Evolutionary conservation across 1,284 basidiomycete genomes (phyloP), one percentile per base, ranked within the genome.

Genomic region (Moniliella sp.): DNA sequence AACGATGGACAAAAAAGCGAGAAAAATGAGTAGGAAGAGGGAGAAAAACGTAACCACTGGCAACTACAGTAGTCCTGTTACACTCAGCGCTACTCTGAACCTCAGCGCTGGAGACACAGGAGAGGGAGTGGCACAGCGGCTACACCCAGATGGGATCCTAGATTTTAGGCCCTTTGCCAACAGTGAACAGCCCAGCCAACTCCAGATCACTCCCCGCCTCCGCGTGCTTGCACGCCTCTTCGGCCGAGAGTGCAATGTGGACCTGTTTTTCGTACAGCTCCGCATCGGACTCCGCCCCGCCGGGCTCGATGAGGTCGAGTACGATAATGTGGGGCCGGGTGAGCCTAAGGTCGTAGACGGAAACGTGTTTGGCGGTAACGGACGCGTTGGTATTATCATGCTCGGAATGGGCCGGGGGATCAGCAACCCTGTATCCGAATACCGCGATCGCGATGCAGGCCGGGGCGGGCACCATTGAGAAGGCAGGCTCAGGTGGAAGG

Each of bases 351-450:
- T 97, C 88, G 66, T 86, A 94, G 47, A 94, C 69, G 37, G 73
- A 76, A 50, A 94, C 70, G 34, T 73, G 65, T 43, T 73, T 74
- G 66, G 97, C 88, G 29, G 74, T 71, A 45, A 76, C 70, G 72
- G 97, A 97, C 68, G 91, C 76, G 51, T 75, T 75, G 66, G 86
- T 77, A 45, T 97, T 73, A 13, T 81, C n/a, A n/a, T n/a, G n/a
- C n/a, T n/a, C n/a, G n/a, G n/a, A n/a, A n/a, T n/a, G n/a, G n/a
- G n/a, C n/a, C n/a, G n/a, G n/a, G n/a, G n/a, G n/a, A n/a, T n/a
- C n/a, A n/a, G n/a, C n/a, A n/a, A n/a, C n/a, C n/a, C n/a, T n/a
- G n/a, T n/a, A n/a, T n/a, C n/a, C n/a, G n/a, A n/a, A n/a, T n/a
- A n/a, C n/a, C n/a, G n/a, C n/a, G n/a, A n/a, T n/a, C n/a, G n/a